Conservation (phyloP, 2,329 filamentous ascomycete genomes). For the Tolypocladium paradoxum region DNA sequence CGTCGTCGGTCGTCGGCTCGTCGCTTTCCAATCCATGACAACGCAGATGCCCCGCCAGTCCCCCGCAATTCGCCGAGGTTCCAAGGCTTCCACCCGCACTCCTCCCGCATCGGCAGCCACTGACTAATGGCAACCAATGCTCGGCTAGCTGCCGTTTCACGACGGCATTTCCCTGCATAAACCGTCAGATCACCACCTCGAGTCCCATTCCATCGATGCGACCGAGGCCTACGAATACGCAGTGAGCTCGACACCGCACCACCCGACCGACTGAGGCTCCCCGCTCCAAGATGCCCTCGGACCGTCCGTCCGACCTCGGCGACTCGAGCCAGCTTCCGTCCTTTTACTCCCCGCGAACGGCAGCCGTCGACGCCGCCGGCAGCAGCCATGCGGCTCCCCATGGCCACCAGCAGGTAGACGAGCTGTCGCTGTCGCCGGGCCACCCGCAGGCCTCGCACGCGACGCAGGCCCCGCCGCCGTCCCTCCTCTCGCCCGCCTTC, state of each 20-base stretch:
- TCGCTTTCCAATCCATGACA: background rate
- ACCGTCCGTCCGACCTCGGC: conserved; percentile 12
- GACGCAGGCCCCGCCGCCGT: conserved; percentile 36
- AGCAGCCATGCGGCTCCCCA: conserved; percentile 6
- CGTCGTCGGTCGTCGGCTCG: background rate
- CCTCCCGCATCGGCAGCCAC: background rate
- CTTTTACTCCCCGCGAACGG: conserved; percentile 34
- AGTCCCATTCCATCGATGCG: background rate
- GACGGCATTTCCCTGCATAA: background rate
- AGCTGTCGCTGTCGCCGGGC: conserved; percentile 24
- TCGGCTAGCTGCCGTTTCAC: background rate
- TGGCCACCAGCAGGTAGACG: conserved; percentile 17
- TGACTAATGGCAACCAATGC: background rate
- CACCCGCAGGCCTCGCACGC: conserved; percentile 7
- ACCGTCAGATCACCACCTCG: background rate
- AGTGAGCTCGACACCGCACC: background rate
- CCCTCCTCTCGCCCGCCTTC: conserved; percentile 79
- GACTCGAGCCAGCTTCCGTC: conserved; percentile 29
- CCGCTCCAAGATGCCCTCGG: conserved; percentile 15
- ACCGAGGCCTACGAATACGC: background rate
- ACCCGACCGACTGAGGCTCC: background rate
- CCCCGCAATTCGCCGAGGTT: background rate
- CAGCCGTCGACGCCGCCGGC: conserved; percentile 13
- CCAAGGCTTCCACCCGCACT: background rate
- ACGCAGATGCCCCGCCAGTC: background rate